Conservation (phyloP, 148 eudicot species). For the Rhododendron williamsianum region DNA sequence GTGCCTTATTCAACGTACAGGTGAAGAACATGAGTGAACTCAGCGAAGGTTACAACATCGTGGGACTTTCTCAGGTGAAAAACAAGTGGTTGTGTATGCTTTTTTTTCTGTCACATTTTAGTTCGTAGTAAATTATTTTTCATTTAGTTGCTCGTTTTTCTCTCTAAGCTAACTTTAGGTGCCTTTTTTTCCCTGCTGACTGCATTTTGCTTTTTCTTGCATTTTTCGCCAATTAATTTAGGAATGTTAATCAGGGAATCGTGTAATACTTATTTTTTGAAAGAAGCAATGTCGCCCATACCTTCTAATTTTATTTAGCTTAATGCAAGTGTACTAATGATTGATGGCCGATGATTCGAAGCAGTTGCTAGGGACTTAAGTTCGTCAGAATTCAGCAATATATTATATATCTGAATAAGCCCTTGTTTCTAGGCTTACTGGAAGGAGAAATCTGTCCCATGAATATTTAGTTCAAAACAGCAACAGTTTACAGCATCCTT, state of each 20-base stretch:
- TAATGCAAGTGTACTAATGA: not conserved
- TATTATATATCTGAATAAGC: not conserved
- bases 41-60: conserved; percentile 52
- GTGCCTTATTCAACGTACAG: conserved; percentile 24
- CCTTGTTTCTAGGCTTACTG: not conserved
- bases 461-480: not conserved
- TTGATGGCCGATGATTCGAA: not conserved
- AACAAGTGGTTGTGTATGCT: not conserved
- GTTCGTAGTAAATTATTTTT: not conserved
- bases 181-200: not conserved
- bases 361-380: not conserved
- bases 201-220: not conserved
- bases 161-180: not conserved
- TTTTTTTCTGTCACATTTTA: not conserved
- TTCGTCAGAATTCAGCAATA: not conserved
- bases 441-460: not conserved
- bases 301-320: not conserved
- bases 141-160: not conserved
- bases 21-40: conserved; percentile 52
- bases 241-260: not conserved
- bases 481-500: not conserved
- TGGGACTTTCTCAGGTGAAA: conserved; percentile 61
- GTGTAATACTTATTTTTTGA: not conserved
- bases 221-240: not conserved
- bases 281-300: not conserved